Evolutionary conservation across 768 basidiomycete genomes (phyloP), one percentile per base, ranked within the genome.

Genomic region (Pleurotus eryngii): DNA sequence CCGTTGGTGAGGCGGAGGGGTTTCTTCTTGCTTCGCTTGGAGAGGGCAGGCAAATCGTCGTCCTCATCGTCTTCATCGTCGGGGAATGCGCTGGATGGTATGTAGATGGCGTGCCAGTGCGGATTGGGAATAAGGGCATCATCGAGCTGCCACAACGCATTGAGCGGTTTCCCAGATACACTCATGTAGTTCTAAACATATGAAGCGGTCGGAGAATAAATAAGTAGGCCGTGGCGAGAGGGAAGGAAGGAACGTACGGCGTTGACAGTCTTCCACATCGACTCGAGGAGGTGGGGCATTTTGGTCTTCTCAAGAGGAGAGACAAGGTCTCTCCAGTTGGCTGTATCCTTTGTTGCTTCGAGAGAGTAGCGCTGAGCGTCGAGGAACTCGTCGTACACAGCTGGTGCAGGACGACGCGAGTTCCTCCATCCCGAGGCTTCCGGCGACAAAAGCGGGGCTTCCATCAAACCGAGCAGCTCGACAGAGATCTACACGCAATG

Each of bases 311-410:
- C 76, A 40, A 91, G 65, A 4, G 89, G 90, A 61, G 69, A 78
- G 35, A 88, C 76, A 17, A 80, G 63, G 59, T 83, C 79, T 64
- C 85, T 79, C 65, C 80, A 85, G 59, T 70, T 81, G 15, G 72
- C 70, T 46, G 74, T 76, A 49, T 72, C 67, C 46, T 77, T 72
- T 1, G 85, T 79, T 14, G 87, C 89, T 59, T 77, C 71, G 50
- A 74, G 73, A 0, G 90, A 92, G 58, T 74, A 74, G 48, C 82
- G 65, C 63, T 88, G 84, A 3, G 90, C 89, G 60, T 89, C 85
- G 1, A 82, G 66, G 89, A 90, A 93, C 49, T 65, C 63, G 56
- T 86, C 80, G 59, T 84, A 89, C 40, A 77, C 78, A 50, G 82
- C 79, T 4, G 87, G 83, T 76, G 83, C 84, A 46, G 76, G 65